Evolutionary conservation across 371 early-diverging fungal genomes (phyloP).

Genomic region (Syncephalis plumigaleata): DNA sequence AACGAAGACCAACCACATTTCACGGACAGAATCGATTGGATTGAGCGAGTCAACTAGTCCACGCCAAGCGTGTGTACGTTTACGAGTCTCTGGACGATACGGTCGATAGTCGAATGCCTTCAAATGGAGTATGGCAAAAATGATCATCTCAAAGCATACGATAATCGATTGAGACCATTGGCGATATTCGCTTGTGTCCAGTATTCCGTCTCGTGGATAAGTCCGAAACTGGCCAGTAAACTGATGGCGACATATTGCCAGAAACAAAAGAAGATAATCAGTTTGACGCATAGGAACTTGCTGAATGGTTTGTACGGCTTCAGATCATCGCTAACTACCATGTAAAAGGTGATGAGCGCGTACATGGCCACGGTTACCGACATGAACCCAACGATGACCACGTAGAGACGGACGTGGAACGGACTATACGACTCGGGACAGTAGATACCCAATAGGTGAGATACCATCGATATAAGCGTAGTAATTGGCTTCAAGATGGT

Average conservation of each 20-base stretch:
- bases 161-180: conserved; percentile 33
- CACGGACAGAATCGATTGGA: conserved; percentile 12
- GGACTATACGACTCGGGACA: conserved; percentile 32
- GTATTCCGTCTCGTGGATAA: conserved; percentile 15
- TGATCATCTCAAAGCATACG: conserved; percentile 43
- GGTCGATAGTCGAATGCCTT: conserved; percentile 26
- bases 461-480: conserved; percentile 28
- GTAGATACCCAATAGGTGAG: conserved; percentile 23
- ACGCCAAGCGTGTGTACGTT: neutral
- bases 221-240: conserved; percentile 7
- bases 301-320: conserved; percentile 11
- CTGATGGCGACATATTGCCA: conserved; percentile 14
- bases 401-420: conserved; percentile 31
- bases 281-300: conserved; percentile 17
- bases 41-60: conserved; percentile 3
- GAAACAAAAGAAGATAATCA: conserved; percentile 17
- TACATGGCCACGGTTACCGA: conserved; percentile 14
- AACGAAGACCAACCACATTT: conserved; percentile 15
- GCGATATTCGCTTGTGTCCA: conserved; percentile 24
- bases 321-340: conserved; percentile 20
- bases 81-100: conserved; percentile 8
- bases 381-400: conserved; percentile 16
- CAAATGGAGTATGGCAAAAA: conserved; percentile 35
- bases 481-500: conserved; percentile 31
- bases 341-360: conserved; percentile 25